Conservation (phyloP, 441 rosid species). For the Populus tomentosa region DNA sequence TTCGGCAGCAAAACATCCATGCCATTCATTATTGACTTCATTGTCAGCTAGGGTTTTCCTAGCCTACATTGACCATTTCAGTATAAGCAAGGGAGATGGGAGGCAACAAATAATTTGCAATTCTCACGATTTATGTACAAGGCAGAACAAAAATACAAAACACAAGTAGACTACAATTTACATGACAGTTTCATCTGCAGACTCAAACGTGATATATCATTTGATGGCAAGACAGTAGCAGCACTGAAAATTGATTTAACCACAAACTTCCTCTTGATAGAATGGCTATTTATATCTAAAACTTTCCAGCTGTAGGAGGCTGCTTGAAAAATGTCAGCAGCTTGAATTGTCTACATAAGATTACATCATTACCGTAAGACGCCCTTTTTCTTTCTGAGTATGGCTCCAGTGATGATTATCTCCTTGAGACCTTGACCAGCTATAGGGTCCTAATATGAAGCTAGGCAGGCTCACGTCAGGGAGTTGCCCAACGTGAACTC, state of each 20-base stretch:
- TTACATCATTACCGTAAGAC: conserved; percentile 18
- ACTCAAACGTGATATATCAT: conserved; percentile 2
- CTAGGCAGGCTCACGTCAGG: conserved; percentile 62
- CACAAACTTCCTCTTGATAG: conserved; percentile 15
- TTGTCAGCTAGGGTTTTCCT: no score
- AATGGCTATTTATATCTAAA: conserved; percentile 31
- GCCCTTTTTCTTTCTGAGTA: conserved; percentile 16
- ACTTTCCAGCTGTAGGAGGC: conserved; percentile 25
- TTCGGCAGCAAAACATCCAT: not conserved
- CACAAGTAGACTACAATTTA: conserved; percentile 9
- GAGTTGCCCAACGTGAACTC: conserved; percentile 72
- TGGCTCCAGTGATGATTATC: conserved; percentile 12
- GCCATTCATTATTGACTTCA: not conserved
- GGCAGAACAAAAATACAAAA: conserved; percentile 3
- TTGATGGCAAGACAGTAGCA: conserved; percentile 2
- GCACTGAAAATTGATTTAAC: conserved; percentile 18
- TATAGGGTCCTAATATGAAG: not conserved
- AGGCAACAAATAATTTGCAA: not conserved
- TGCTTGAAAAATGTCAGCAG: conserved; percentile 40
- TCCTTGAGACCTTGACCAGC: not conserved
- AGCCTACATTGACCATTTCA: no score
- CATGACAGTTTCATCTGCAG: conserved; percentile 11
- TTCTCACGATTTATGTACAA: conserved; percentile 1
- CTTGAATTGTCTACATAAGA: conserved; percentile 26
- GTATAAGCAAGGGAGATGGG: not conserved